A percentile compares a stretch with the other conserved stretches of the same genome.
These are phyloP conservation scores for Globisporangium orthogonon DNA, from an alignment of 352 stramenopile genomes.

Conservation along the genomic window DNA sequence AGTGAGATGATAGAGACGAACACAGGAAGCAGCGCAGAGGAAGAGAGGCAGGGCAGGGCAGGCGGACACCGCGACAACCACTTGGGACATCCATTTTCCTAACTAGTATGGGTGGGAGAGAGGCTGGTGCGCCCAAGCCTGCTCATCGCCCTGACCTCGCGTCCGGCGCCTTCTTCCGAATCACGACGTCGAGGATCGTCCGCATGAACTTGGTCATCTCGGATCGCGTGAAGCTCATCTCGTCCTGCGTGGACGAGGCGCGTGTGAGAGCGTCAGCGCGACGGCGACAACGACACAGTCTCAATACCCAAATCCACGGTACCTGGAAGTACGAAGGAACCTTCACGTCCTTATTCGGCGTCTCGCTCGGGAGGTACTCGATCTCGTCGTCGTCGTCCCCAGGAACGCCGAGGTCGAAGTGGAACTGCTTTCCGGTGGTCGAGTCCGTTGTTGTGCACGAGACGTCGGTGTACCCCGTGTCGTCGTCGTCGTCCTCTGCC, in stretches of 20 bases:
- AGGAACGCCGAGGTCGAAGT: slow-evolving; percentile 74
- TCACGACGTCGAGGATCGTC: slow-evolving; percentile 74
- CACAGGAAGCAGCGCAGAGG: background rate
- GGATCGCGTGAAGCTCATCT: slow-evolving; percentile 72
- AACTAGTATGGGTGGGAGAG: slow-evolving; percentile 5
- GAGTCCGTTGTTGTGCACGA: slow-evolving; percentile 64
- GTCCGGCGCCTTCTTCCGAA: slow-evolving; percentile 58
- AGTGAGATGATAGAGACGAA: background rate
- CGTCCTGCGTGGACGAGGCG: slow-evolving; percentile 30
- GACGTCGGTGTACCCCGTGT: slow-evolving; percentile 55
- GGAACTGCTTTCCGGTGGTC: slow-evolving; percentile 52
- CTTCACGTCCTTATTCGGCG: slow-evolving; percentile 38
- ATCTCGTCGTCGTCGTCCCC: slow-evolving; percentile 58
- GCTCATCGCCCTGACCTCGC: slow-evolving; percentile 11
- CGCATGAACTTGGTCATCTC: slow-evolving; percentile 85
- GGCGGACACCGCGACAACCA: background rate
- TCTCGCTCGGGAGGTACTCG: slow-evolving; percentile 72
- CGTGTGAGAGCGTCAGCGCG: background rate
- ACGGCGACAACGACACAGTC: background rate
- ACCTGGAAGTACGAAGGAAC: slow-evolving; percentile 73
- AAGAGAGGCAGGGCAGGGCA: background rate
- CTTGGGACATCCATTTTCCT: slow-evolving; percentile 8
- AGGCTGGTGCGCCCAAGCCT: background rate
- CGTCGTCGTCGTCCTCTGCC: slow-evolving; percentile 42
- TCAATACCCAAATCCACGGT: slow-evolving; percentile 6